Evolutionary conservation across 1,284 basidiomycete genomes (phyloP), one percentile per base, ranked within the genome.

Genomic region (Moesziomyces aphidis): DNA sequence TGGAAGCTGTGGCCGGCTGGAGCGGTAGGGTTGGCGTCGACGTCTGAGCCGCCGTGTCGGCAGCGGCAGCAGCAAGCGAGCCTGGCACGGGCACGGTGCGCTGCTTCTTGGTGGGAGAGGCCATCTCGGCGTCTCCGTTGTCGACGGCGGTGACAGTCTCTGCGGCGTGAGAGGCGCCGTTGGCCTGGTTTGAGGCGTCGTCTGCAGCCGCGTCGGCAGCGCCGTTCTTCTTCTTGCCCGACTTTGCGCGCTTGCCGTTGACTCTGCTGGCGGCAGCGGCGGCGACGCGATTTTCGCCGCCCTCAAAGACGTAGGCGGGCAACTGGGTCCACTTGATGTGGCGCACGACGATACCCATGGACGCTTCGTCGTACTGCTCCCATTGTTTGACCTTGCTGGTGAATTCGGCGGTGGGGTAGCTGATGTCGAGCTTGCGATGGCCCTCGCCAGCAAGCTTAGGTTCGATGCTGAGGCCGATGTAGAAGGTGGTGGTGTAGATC

Each of bases 401-500:
- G 85, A 99, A 99, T 81, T 97, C 93, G 44, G 91, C 92, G 6
- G 94, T 97, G 3, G 97, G 95, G 86, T 95, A 98, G 64, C 94
- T 97, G 64, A 99, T 95, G 85, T 99, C 97, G 68, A 99, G 88
- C 82, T 90, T 91, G 73, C 94, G 89, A 54, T 79, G 82, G 1
- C 80, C 85, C 72, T 73, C 70, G 9, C 64, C 65, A 0, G 65
- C 70, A 86, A 91, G 91, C 87, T 92, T 95, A 64, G 94, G 93
- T 85, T 95, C 93, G 72, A 99, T 93, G 56, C 91, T 90, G 55
- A 99, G 89, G 7, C 97, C 97, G 76, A 99, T 95, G 85, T 96
- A 99, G 86, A 98, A 99, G 4, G 92, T 95, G 45, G 95, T 95
- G 4, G 95, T 94, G 85, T 93, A 91, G 17, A 98, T 93, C 39